Evolutionary conservation across 2,329 filamentous ascomycete species (phyloP).

Genomic region (Rhynchosporium secalis): DNA sequence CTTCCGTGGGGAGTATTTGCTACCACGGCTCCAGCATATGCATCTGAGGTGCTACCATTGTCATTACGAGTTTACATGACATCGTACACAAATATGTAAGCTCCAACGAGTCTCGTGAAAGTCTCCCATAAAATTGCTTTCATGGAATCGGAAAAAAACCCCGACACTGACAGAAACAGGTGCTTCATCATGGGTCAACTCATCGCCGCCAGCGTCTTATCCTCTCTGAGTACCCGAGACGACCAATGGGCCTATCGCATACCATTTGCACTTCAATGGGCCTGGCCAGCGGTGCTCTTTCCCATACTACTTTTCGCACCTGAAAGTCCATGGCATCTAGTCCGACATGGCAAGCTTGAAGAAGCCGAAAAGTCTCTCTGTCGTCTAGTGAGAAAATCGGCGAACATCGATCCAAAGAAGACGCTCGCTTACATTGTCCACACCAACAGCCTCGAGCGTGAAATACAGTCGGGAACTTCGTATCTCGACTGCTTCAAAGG

Average conservation of each 20-base stretch:
- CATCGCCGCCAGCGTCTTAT: slow-evolving; percentile 49
- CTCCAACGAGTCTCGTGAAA: neutral
- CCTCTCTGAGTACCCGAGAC: slow-evolving; percentile 42
- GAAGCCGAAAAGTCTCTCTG: slow-evolving; percentile 47
- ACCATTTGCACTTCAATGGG: slow-evolving; percentile 45
- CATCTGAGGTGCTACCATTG: slow-evolving; percentile 47
- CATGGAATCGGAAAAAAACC: neutral
- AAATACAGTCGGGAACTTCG: slow-evolving; percentile 43
- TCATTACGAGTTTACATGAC: slow-evolving; percentile 47
- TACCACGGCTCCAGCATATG: slow-evolving; percentile 46
- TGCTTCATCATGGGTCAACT: slow-evolving; percentile 52
- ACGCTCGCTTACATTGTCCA: slow-evolving; percentile 51
- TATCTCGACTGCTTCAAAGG: slow-evolving; percentile 51
- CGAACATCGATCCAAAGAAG: slow-evolving; percentile 23
- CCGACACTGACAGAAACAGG: neutral
- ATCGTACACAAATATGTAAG: slow-evolving; percentile 45
- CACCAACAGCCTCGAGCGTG: slow-evolving; percentile 54
- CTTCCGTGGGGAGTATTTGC: slow-evolving; percentile 52
- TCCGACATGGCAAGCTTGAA: slow-evolving; percentile 45
- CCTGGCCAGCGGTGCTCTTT: slow-evolving; percentile 48
- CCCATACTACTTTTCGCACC: slow-evolving; percentile 47
- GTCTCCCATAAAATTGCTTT: neutral
- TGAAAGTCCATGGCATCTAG: slow-evolving; percentile 52
- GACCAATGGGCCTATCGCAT: slow-evolving; percentile 43
- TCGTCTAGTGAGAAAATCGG: slow-evolving; percentile 36